A percentile compares a stretch with the other conserved stretches of the same genome.
Conservation (phyloP, 768 basidiomycete genomes). For the Suillus subaureus region DNA sequence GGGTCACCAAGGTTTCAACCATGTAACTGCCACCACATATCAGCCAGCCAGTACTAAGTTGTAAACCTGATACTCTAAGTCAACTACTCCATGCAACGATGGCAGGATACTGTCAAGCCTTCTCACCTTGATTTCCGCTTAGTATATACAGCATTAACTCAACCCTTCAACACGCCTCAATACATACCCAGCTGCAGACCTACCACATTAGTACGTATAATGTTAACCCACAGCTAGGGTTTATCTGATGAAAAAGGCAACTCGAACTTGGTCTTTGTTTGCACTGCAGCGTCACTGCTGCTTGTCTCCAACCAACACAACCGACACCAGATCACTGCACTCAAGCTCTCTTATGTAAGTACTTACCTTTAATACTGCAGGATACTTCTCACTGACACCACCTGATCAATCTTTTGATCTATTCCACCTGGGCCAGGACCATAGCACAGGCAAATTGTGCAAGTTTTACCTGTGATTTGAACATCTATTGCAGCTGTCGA, state of each 20-base stretch:
- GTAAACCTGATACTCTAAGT: background rate
- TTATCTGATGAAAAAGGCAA: background rate
- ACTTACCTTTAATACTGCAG: background rate
- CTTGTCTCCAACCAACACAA: background rate
- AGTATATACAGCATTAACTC: background rate
- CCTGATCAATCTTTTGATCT: background rate
- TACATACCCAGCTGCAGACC: background rate
- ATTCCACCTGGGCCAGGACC: slow-evolving; percentile 2
- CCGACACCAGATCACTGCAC: background rate
- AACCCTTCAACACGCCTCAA: too few relatives aligned
- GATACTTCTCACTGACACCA: background rate
- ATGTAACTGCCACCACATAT: background rate
- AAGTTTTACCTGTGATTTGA: background rate
- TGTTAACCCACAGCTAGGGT: background rate
- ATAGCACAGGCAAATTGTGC: slow-evolving; percentile 1
- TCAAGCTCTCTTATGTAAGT: slow-evolving; percentile 2
- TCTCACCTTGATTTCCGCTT: background rate
- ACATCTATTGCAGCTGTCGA: background rate
- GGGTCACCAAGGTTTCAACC: background rate
- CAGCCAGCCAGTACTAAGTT: background rate
- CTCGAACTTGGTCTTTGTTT: background rate
- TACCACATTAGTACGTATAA: background rate
- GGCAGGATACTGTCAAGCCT: background rate
- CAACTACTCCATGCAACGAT: background rate
- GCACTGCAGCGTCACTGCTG: background rate